Evolutionary conservation across 257 asterid genomes (phyloP).

Genomic region (Salvia hispanica): DNA sequence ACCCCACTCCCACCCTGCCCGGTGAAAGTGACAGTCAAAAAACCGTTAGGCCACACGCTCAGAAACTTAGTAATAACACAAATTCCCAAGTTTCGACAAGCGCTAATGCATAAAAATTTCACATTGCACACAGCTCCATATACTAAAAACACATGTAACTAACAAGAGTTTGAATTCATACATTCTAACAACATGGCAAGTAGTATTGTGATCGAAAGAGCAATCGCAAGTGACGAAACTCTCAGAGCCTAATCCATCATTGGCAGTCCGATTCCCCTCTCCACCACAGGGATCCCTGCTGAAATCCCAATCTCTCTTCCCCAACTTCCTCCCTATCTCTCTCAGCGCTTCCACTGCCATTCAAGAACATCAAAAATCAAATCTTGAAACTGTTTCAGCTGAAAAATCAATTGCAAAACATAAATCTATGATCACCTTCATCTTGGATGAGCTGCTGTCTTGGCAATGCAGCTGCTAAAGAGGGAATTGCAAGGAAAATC

Average conservation of each 20-base stretch:
- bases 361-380: background rate
- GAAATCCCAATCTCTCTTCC: constrained; percentile 84
- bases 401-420: background rate
- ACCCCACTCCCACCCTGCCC: background rate
- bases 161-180: constrained; percentile 28
- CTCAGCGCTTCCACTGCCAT: constrained; percentile 62
- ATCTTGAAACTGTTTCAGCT: background rate
- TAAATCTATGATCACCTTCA: constrained; percentile 50
- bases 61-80: background rate
- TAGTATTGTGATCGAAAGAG: constrained; percentile 52
- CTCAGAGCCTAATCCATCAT: constrained; percentile 60
- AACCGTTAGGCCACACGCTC: background rate
- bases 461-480: constrained; percentile 40
- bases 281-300: constrained; percentile 72
- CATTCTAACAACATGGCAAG: constrained; percentile 72
- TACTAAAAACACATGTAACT: background rate
- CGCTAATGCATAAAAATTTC: background rate
- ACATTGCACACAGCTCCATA: background rate
- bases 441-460: constrained; percentile 45
- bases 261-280: constrained; percentile 64
- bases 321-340: constrained; percentile 62
- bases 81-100: background rate
- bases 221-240: constrained; percentile 71
- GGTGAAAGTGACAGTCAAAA: background rate
- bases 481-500: background rate